phyloP scores from a whole-genome alignment of 2,329 filamentous ascomycete species.

The Fusarium pininemorale region DNA sequence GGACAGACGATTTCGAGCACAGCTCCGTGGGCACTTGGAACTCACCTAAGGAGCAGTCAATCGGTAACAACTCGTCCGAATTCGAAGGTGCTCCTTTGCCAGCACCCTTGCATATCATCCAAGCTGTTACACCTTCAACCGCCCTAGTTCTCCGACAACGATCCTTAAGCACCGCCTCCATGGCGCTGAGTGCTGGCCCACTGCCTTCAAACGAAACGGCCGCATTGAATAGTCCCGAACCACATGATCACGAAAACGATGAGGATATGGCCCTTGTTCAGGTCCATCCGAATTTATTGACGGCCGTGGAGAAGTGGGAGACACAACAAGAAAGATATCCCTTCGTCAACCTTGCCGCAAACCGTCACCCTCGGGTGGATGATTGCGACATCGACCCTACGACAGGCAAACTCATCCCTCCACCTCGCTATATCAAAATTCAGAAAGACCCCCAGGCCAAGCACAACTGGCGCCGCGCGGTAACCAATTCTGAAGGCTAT shows the following conservation, averaged over 20 bases:
- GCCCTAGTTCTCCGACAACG: not conserved
- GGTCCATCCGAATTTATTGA: not conserved
- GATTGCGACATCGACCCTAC: slow-evolving; percentile 50
- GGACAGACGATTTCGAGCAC: not conserved
- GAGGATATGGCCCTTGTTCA: not conserved
- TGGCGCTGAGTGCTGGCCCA: slow-evolving; percentile 22
- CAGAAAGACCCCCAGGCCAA: slow-evolving; percentile 20
- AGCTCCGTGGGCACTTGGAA: slow-evolving; percentile 8
- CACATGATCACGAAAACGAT: not conserved
- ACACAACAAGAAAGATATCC: not conserved
- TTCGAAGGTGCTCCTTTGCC: slow-evolving; percentile 18
- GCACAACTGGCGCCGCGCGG: slow-evolving; percentile 42
- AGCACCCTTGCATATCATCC: slow-evolving; percentile 34
- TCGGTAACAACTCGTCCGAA: not conserved
- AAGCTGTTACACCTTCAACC: slow-evolving; percentile 1
- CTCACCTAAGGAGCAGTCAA: not conserved
- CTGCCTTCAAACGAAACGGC: not conserved
- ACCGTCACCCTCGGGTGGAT: not conserved
- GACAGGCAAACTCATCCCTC: slow-evolving; percentile 48
- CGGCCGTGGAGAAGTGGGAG: slow-evolving; percentile 4
- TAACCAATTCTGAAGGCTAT: slow-evolving; percentile 42
- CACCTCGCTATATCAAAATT: slow-evolving; percentile 47
- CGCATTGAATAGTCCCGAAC: not conserved
- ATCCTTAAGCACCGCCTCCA: not conserved
- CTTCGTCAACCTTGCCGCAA: not conserved